Base-by-base conservation (phyloP, 345 rosid species). In the Aquilaria sinensis region DNA sequence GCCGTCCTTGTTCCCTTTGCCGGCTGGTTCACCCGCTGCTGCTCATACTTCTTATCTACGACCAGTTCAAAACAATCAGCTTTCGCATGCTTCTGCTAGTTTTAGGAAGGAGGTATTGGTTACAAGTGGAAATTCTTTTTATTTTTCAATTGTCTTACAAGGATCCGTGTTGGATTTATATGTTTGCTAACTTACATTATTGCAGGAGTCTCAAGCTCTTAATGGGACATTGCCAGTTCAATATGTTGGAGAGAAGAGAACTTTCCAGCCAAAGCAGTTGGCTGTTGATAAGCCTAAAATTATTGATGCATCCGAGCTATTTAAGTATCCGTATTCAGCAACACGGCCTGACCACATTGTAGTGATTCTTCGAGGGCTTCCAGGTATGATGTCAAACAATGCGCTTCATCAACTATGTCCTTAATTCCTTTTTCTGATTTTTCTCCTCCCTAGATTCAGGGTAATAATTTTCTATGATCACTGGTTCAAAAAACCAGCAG, bases 281-380 rank as follows among this genome's bases (percentile, higher is more conserved):
- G 75, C 80, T 54, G 74, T 74, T 0, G 78, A 82, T 68, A 85
- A 74, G 74, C 85, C 83, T 14, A 81, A 70, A 68, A 63, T 81
- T 41, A 67, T 93, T 33, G 87, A 90, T 75, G 92, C 92, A 60
- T 78, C 86, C 7, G 74, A 81, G 55, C 69, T 93, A 73, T 86
- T 93, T 59, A 88, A 75, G 77, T 77, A 67, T 65, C 96, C 97
- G 65, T 68, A 74, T 80, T 81, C 90, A 31, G 71, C 81, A 4
- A 47, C 77, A 41, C 96, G 92, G n/a, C 97, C 92, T 47, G 90
- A 85, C 74, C 89, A 84, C 76, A 74, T 93, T 79, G 97, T 85
- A 53, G 76, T 93, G 60, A 86, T 93, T 50, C 94, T 93, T 53
- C 87, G 96, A 32, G 98, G 98, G 46, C 88, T 93, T 67, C 97